These are phyloP conservation scores for Phytophthora podocarpi DNA, from an alignment of 352 stramenopile genomes.

Conservation along the genomic window DNA sequence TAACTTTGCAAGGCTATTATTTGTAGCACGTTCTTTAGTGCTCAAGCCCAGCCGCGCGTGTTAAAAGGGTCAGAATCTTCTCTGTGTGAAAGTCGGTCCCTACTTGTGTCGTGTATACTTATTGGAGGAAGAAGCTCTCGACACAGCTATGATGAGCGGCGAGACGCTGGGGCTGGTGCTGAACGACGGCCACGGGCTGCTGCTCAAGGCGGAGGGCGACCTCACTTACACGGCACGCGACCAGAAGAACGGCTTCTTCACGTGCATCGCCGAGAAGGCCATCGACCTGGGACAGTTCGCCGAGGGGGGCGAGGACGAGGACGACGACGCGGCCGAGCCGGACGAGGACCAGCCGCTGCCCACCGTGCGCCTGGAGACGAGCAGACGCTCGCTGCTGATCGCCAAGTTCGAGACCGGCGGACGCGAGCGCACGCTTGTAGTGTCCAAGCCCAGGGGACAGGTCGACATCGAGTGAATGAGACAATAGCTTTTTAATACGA, in stretches of 20 bases:
- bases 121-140: neutral
- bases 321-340: slow-evolving; percentile 25
- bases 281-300: slow-evolving; percentile 52
- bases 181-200: slow-evolving; percentile 77
- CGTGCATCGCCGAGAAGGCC: slow-evolving; percentile 70
- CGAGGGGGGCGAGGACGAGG: slow-evolving; percentile 32
- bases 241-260: slow-evolving; percentile 78
- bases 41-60: no score
- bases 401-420: slow-evolving; percentile 50
- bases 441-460: slow-evolving; percentile 54
- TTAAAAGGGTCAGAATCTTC: no score
- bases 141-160: slow-evolving; percentile 41
- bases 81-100: no score
- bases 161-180: slow-evolving; percentile 69
- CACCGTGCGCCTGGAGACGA: slow-evolving; percentile 61
- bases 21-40: no score
- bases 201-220: slow-evolving; percentile 70
- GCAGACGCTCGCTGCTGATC: slow-evolving; percentile 57
- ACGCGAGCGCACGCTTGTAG: slow-evolving; percentile 59
- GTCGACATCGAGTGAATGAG: slow-evolving; percentile 25
- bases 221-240: slow-evolving; percentile 52
- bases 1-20: no score
- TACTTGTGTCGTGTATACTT: no score
- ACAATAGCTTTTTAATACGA: neutral
- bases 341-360: slow-evolving; percentile 47